phyloP scores from a whole-genome alignment of 1,284 basidiomycete genomes.

The Macrocystidia cucumis region DNA sequence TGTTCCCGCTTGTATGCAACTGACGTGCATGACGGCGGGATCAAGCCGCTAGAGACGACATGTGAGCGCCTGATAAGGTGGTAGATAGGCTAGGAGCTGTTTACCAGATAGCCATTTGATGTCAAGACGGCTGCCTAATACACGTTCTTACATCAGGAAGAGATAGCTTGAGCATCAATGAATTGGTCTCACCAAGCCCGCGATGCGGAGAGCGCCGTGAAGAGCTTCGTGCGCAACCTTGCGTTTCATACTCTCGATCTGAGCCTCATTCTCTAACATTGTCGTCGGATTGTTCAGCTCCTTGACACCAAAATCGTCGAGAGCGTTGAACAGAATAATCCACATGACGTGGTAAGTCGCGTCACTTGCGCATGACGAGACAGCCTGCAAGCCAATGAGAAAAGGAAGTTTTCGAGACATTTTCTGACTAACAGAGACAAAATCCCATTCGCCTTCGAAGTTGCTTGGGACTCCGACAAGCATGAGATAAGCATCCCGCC shows the following conservation, averaged over 20 bases:
- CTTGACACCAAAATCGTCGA: conserved; percentile 79
- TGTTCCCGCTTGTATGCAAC: conserved; percentile 75
- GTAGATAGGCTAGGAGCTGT: background rate
- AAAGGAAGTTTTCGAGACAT: conserved; percentile 8
- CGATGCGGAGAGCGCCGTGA: conserved; percentile 79
- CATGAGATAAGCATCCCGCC: conserved; percentile 71
- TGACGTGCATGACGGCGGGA: conserved; percentile 80
- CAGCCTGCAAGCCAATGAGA: conserved; percentile 20
- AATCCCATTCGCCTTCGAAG: conserved; percentile 84
- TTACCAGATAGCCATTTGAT: conserved; percentile 75
- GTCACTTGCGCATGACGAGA: conserved; percentile 69
- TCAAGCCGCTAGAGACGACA: conserved; percentile 50
- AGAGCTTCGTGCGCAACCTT: conserved; percentile 76
- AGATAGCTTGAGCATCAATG: conserved; percentile 5
- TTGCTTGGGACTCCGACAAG: conserved; percentile 80
- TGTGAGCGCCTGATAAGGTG: conserved; percentile 6
- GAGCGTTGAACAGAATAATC: conserved; percentile 69
- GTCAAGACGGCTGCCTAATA: conserved; percentile 68
- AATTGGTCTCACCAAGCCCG: conserved; percentile 57
- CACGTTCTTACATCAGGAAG: conserved; percentile 9
- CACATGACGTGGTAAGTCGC: conserved; percentile 89
- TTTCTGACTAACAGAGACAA: conserved; percentile 61
- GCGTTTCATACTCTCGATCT: conserved; percentile 59
- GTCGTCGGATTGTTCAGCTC: conserved; percentile 45
- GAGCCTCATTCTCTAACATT: conserved; percentile 27